Evolutionary conservation across 352 stramenopile genomes (phyloP), one percentile per base, ranked within the genome.

Genomic region (Phytophthora fragariae): DNA sequence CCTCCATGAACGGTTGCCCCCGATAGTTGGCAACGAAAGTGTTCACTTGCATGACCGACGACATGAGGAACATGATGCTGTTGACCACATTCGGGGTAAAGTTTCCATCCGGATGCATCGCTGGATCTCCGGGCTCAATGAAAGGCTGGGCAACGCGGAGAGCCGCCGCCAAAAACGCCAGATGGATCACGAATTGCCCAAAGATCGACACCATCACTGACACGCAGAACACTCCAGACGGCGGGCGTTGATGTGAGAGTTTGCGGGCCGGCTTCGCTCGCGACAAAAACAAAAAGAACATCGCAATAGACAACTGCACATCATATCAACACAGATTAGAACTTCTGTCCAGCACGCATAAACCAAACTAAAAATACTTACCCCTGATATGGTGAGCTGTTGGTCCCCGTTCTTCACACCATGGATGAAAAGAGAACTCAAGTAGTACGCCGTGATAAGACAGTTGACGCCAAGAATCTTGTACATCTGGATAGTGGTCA

Each of bases 41-140:
- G 76, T 98, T 99, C 17, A 99, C 89, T 49, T 90, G 93, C 78
- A 96, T 92, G 61, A 98, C 81, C 24, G 93, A 90, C 57, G 91
- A 99, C 60, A 99, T 83, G 10, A 99, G 79, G 82, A 99, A 99
- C 59, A 99, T 98, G 29, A 98, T 97, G 14, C 95, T 99, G 73
- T 99, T 99, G 75, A 99, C 94, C 6, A 98, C 91, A 75, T 99
- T 99, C 3, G 98, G 98, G 63, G 96, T 94, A 80, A 99, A 99
- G 21, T 97, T 89, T 46, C 92, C 96, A 39, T 97, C 86, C n/a
- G 80, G 83, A 46, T 88, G 75, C 76, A 90, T 85, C 31, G 81
- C 79, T 53, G 94, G 83, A 68, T 98, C 92, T 50, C 92, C 95
- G 17, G 82, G 78, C 35, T 83, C 77, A 17, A 91, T 95, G 79